These are phyloP conservation scores for Coemansia interrupta DNA, from an alignment of 192 early-diverging fungal genomes.

Conservation along the genomic window DNA sequence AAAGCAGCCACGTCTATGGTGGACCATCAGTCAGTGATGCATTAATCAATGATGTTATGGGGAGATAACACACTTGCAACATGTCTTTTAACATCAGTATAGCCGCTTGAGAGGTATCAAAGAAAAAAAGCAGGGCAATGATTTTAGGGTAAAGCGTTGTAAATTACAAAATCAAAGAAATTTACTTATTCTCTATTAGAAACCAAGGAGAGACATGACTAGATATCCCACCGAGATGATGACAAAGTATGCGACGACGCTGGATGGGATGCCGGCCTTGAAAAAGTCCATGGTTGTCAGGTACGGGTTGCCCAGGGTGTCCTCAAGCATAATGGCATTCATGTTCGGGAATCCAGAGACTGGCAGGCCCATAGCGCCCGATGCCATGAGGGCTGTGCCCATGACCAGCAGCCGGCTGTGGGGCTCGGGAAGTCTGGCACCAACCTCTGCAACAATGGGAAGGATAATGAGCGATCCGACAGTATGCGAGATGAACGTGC, in stretches of 20 bases:
- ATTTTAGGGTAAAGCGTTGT: too few relatives aligned
- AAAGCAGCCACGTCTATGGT: background rate
- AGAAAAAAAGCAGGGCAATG: background rate
- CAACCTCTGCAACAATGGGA: conserved; percentile 88
- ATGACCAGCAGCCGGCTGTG: conserved; percentile 78
- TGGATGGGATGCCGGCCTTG: conserved; percentile 72
- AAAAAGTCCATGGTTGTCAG: conserved; percentile 81
- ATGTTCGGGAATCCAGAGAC: conserved; percentile 96
- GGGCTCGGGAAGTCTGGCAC: conserved; percentile 72
- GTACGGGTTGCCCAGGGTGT: conserved; percentile 80
- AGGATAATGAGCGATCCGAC: conserved; percentile 94
- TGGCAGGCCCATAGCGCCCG: conserved; percentile 86
- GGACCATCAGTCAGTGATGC: background rate
- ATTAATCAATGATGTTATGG: background rate
- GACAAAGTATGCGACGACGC: conserved; percentile 65
- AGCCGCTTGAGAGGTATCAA: background rate
- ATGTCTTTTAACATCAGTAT: too few relatives aligned
- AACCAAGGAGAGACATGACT: conserved; percentile 63
- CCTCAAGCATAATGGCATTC: conserved; percentile 92
- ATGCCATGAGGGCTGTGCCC: conserved; percentile 79
- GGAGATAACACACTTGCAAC: too few relatives aligned
- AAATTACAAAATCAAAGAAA: background rate
- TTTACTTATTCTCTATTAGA: conserved; percentile 17
- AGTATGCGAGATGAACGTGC: conserved; percentile 93
- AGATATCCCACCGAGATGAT: conserved; percentile 77